Evolutionary conservation across 352 stramenopile genomes (phyloP).

Genomic region (Pythium dissimile): DNA sequence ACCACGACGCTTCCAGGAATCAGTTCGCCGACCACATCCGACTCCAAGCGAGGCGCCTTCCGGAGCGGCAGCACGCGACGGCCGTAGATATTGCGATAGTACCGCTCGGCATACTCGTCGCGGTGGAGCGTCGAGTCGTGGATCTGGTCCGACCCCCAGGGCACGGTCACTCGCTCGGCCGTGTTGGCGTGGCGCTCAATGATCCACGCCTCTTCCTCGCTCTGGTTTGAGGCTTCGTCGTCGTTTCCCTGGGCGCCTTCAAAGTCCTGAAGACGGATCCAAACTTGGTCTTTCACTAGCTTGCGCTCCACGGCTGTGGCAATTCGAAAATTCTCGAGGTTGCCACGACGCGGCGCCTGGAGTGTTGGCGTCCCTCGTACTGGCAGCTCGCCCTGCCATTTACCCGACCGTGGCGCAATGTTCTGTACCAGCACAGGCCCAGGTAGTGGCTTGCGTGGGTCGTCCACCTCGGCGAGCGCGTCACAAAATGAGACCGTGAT

Average conservation of each 20-base stretch:
- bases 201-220: slow-evolving; percentile 51
- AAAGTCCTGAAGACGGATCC: slow-evolving; percentile 34
- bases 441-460: slow-evolving; percentile 29
- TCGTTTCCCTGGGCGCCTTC: slow-evolving; percentile 17
- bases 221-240: slow-evolving; percentile 9
- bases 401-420: slow-evolving; percentile 47
- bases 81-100: slow-evolving; percentile 69
- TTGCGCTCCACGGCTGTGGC: slow-evolving; percentile 59
- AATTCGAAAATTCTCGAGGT: slow-evolving; percentile 52
- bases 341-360: slow-evolving; percentile 47
- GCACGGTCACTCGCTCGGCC: slow-evolving; percentile 53
- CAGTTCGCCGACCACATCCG: slow-evolving; percentile 56
- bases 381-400: slow-evolving; percentile 59
- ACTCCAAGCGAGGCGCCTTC: slow-evolving; percentile 34
- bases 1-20: slow-evolving; percentile 46
- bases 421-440: slow-evolving; percentile 63
- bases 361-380: slow-evolving; percentile 61
- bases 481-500: slow-evolving; percentile 60
- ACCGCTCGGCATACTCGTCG: slow-evolving; percentile 39
- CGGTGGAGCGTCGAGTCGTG: slow-evolving; percentile 13
- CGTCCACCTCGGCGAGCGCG: slow-evolving; percentile 48
- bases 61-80: slow-evolving; percentile 52
- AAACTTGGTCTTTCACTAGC: slow-evolving; percentile 72
- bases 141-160: slow-evolving; percentile 44
- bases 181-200: slow-evolving; percentile 77